These are phyloP conservation scores for Tolypocladium capitatum DNA, from an alignment of 2,329 filamentous ascomycete species.

Conservation along the genomic window DNA sequence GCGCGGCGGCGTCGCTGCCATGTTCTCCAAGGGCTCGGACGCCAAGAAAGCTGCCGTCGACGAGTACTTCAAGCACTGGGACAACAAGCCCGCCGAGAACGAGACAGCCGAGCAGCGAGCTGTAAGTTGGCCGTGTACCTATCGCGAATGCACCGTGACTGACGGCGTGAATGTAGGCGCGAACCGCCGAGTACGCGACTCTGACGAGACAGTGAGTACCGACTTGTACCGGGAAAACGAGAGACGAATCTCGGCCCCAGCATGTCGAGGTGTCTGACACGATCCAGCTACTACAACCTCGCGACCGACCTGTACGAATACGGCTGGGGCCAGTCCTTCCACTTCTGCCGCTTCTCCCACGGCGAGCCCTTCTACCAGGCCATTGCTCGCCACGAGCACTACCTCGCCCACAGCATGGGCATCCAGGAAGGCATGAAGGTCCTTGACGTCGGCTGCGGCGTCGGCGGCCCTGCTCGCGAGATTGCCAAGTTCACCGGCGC, in stretches of 20 bases:
- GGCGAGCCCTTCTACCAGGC: constrained; percentile 83
- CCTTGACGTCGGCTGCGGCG: constrained; percentile 91
- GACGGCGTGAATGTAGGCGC: constrained; percentile 37
- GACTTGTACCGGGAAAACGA: neutral
- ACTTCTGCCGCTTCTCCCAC: constrained; percentile 87
- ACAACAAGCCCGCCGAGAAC: constrained; percentile 62
- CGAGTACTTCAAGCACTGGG: constrained; percentile 95
- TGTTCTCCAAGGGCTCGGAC: constrained; percentile 64
- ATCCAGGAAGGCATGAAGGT: constrained; percentile 81
- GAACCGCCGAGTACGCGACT: constrained; percentile 80
- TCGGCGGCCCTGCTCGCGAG: constrained; percentile 87
- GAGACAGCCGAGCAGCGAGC: constrained; percentile 78
- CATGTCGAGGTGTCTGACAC: constrained; percentile 6
- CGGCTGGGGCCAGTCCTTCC: constrained; percentile 91
- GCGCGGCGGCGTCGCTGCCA: constrained; percentile 63
- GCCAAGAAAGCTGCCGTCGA: constrained; percentile 74
- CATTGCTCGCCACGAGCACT: constrained; percentile 94
- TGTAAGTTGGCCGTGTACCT: constrained; percentile 33
- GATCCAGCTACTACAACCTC: constrained; percentile 76
- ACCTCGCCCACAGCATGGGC: constrained; percentile 79
- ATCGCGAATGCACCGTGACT: neutral
- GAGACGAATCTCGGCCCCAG: neutral
- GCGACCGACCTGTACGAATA: constrained; percentile 96
- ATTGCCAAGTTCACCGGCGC: constrained; percentile 91
- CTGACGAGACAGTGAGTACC: constrained; percentile 75